Conservation (phyloP, 164 flowering plant species). For the Akebia trifoliata region DNA sequence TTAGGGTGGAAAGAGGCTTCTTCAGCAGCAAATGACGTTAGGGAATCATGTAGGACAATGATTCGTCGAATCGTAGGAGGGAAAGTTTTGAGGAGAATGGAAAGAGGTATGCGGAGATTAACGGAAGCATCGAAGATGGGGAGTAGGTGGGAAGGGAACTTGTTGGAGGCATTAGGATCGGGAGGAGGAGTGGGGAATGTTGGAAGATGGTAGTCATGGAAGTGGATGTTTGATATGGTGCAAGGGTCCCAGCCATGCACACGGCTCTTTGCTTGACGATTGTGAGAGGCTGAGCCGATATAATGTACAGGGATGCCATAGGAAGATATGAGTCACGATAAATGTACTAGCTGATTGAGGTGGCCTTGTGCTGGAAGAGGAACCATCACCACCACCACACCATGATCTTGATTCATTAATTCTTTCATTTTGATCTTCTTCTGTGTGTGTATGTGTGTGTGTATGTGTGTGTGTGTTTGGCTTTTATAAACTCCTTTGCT, state of each 20-base stretch:
- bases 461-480: too few species aligned
- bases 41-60: constrained; percentile 45
- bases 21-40: constrained; percentile 54
- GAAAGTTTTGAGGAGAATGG: constrained; percentile 28
- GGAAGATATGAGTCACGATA: too few species aligned
- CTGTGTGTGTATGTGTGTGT: too few species aligned
- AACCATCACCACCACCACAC: too few species aligned
- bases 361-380: too few species aligned
- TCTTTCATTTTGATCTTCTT: too few species aligned
- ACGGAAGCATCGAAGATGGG: constrained; percentile 32
- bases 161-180: constrained; percentile 25
- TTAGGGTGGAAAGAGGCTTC: constrained; percentile 32
- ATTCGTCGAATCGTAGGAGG: constrained; percentile 24
- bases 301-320: constrained; percentile 37
- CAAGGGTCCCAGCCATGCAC: constrained; percentile 24
- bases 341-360: too few species aligned
- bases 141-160: constrained; percentile 51
- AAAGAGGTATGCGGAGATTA: constrained; percentile 40
- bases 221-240: constrained; percentile 26
- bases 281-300: constrained; percentile 41
- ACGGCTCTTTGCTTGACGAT: constrained; percentile 48
- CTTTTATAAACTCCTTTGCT: too few species aligned
- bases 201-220: constrained; percentile 43
- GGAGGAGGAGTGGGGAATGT: constrained; percentile 35
- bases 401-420: too few species aligned